Base-by-base conservation (phyloP, 371 early-diverging fungal genomes). In the Mortierella sp. region DNA sequence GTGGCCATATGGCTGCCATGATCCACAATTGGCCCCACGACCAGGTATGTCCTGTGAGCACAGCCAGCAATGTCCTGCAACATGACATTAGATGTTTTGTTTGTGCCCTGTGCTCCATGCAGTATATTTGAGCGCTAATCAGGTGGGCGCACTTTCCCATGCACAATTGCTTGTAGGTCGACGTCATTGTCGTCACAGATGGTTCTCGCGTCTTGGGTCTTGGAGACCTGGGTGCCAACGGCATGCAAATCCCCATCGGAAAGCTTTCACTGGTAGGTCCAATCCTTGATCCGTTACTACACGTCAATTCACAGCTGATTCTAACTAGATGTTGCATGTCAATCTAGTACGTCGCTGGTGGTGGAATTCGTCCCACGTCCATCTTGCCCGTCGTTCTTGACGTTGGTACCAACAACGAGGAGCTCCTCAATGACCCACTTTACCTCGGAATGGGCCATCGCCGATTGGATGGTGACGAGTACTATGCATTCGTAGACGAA, bases 181-280 rank as follows among this genome's bases (percentile, higher is more conserved):
- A 86, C 62, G 86, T 88, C 12, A 88, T 88, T 76, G 89, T 89
- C 12, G 88, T 90, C 6, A 88, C 90, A 25, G 90, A 90, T 68
- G 90, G 90, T 34, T 86, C 86, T 12, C 81, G 90, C 52, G 86
- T 90, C 7, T 76, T 90, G 21, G 90, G 90, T 25, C 72, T 90
- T 29, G 89, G 89, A 51, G 89, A 90, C 73, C 66, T 90, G 54
- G 90, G 90, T n/a, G 87, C 86, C 16, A 88, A 86, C 62, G 90
- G 90, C 54, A 90, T 90, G 90, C 86, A 85, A 54, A 86, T 86
- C 61, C 84, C 86, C 13, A 79, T 90, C 63, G 90, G 90, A 67
- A 90, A 90, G 48, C 60, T 73, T 19, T 59, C 60, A 12, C 43
- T 76, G 76, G 73, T 72, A 66, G 28, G 58, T 14, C 14, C 46